phyloP scores from a whole-genome alignment of 2,329 filamentous ascomycete species.

The Aspergillus puulaauensis region DNA sequence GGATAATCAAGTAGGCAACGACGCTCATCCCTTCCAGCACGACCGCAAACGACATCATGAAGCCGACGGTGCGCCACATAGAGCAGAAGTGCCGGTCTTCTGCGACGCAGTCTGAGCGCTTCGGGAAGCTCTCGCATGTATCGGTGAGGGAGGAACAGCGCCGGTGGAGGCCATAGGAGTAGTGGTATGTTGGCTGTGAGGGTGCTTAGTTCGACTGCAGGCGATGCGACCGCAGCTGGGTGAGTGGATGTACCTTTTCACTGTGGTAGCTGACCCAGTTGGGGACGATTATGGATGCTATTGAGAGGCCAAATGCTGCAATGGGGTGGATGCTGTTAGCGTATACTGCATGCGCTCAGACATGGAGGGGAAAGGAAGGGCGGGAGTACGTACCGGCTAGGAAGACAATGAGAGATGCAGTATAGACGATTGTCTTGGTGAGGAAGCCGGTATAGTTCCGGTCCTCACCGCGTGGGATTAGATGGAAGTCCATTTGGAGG shows the following conservation, averaged over 20 bases:
- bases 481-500: slow-evolving; percentile 41
- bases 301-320: slow-evolving; percentile 45
- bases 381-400: slow-evolving; percentile 35
- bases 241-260: too few relatives aligned
- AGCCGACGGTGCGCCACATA: slow-evolving; percentile 86
- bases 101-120: slow-evolving; percentile 64
- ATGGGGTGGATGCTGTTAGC: slow-evolving; percentile 22
- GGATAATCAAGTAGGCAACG: slow-evolving; percentile 75
- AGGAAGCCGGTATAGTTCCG: slow-evolving; percentile 49
- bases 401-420: slow-evolving; percentile 44
- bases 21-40: slow-evolving; percentile 79
- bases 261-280: slow-evolving; percentile 51
- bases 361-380: background rate
- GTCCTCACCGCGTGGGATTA: slow-evolving; percentile 43
- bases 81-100: slow-evolving; percentile 78
- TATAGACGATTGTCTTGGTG: slow-evolving; percentile 51
- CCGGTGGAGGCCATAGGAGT: slow-evolving; percentile 75
- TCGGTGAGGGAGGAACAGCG: slow-evolving; percentile 72
- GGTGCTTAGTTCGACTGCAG: background rate
- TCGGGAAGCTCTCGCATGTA: slow-evolving; percentile 60
- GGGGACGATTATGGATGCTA: slow-evolving; percentile 48
- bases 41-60: slow-evolving; percentile 79
- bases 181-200: slow-evolving; percentile 52
- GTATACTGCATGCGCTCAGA: background rate
- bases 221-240: background rate